These are phyloP conservation scores for Bacterosira constricta DNA, from an alignment of 108 stramenopile genomes.

Conservation along the genomic window DNA sequence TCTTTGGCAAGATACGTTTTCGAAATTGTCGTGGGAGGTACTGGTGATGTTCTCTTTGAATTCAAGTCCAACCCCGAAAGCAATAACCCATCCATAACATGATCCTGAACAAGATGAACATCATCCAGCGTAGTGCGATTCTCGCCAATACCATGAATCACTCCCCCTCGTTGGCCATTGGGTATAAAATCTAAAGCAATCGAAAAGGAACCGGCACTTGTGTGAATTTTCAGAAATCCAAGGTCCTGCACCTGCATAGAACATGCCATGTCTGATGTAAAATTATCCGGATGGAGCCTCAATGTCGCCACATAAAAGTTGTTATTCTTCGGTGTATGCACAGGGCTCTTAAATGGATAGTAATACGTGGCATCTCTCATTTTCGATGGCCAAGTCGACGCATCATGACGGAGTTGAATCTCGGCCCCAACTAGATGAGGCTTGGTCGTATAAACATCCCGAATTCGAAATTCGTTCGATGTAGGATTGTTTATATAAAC, in stretches of 20 bases:
- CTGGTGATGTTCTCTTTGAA: neutral
- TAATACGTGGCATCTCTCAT: slow-evolving; percentile 9
- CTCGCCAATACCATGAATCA: slow-evolving; percentile 13
- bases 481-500: slow-evolving; percentile 63
- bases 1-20: slow-evolving; percentile 22
- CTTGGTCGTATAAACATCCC: slow-evolving; percentile 57
- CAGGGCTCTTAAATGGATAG: slow-evolving; percentile 37
- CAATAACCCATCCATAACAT: slow-evolving; percentile 3
- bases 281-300: slow-evolving; percentile 43
- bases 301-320: slow-evolving; percentile 59
- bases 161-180: slow-evolving; percentile 12
- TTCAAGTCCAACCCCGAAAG: neutral
- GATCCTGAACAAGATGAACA: slow-evolving; percentile 22
- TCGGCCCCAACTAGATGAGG: slow-evolving; percentile 52
- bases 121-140: slow-evolving; percentile 23
- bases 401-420: slow-evolving; percentile 16
- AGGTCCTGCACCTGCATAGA: slow-evolving; percentile 36
- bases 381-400: neutral
- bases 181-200: slow-evolving; percentile 57
- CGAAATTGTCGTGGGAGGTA: slow-evolving; percentile 1
- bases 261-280: slow-evolving; percentile 28
- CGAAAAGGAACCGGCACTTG: slow-evolving; percentile 50
- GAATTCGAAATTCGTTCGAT: slow-evolving; percentile 39
- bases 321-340: slow-evolving; percentile 42
- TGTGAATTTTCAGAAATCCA: slow-evolving; percentile 60